Evolutionary conservation across 768 basidiomycete genomes (phyloP).

Genomic region (Suillus paluster): DNA sequence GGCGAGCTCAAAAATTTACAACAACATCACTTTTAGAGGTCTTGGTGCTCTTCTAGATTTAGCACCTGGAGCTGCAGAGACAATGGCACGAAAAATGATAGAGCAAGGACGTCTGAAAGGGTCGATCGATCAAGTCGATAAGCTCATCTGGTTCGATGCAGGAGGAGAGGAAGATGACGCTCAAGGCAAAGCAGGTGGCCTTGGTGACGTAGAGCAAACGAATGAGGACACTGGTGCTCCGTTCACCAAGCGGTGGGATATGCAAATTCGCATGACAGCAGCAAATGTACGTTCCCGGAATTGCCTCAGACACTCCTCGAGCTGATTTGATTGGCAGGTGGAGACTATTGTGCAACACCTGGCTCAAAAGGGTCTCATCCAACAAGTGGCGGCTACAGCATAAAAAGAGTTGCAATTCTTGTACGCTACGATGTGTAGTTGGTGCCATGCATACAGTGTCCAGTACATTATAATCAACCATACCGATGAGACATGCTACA

Average conservation of each 20-base stretch:
- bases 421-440: slow-evolving; percentile 13
- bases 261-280: slow-evolving; percentile 86
- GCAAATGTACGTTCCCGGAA: slow-evolving; percentile 64
- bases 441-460: slow-evolving; percentile 21
- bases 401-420: slow-evolving; percentile 14
- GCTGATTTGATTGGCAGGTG: slow-evolving; percentile 50
- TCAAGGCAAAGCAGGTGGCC: slow-evolving; percentile 91
- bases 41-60: slow-evolving; percentile 88
- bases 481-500: slow-evolving; percentile 8
- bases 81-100: slow-evolving; percentile 98
- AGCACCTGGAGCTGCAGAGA: slow-evolving; percentile 92
- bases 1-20: slow-evolving; percentile 96
- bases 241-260: slow-evolving; percentile 96
- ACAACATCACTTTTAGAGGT: slow-evolving; percentile 96
- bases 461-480: slow-evolving; percentile 33
- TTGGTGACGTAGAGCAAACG: slow-evolving; percentile 86
- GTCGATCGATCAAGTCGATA: slow-evolving; percentile 95
- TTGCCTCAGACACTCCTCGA: not conserved
- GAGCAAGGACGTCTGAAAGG: slow-evolving; percentile 94
- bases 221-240: slow-evolving; percentile 87
- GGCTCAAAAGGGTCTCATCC: slow-evolving; percentile 71
- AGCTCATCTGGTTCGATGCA: slow-evolving; percentile 92
- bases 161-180: slow-evolving; percentile 87
- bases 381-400: slow-evolving; percentile 29
- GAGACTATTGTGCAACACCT: slow-evolving; percentile 88